Percentiles rank a stretch among this genome's conserved stretches.
Evolutionary conservation across 2,329 filamentous ascomycete genomes (phyloP).

Genomic region (Ceratocystis harringtonii): DNA sequence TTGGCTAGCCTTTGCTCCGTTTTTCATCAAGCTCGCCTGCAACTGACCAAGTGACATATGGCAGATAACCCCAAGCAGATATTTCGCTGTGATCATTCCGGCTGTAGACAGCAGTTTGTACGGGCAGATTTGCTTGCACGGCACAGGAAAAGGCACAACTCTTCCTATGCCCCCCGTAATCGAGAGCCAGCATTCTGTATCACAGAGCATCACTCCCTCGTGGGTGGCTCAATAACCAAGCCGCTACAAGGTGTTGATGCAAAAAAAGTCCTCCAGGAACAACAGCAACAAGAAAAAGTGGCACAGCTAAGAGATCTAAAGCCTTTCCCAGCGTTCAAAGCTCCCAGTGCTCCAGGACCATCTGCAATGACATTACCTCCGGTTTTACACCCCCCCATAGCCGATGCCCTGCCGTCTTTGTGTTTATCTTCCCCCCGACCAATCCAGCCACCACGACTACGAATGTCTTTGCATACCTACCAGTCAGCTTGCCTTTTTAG

Average conservation of each 20-base stretch:
- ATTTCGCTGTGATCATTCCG: conserved; percentile 59
- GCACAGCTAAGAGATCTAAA: too few species aligned
- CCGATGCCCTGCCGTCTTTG: background rate
- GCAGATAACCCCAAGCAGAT: conserved; percentile 62
- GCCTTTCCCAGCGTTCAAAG: too few species aligned
- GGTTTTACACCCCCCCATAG: background rate
- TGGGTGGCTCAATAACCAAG: too few species aligned
- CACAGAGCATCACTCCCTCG: background rate
- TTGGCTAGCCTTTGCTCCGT: conserved; percentile 5
- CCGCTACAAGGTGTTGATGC: background rate
- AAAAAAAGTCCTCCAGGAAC: background rate
- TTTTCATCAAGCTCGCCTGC: conserved; percentile 16
- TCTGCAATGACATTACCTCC: background rate
- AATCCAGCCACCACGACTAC: background rate
- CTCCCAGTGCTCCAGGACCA: too few species aligned
- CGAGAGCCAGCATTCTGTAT: conserved; percentile 26
- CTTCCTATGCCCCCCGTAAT: conserved; percentile 37
- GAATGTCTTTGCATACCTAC: background rate
- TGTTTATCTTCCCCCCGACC: background rate
- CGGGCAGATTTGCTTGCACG: conserved; percentile 60
- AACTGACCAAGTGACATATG: background rate
- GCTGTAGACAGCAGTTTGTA: conserved; percentile 63
- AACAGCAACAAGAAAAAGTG: background rate
- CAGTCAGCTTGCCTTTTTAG: background rate
- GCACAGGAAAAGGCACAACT: conserved; percentile 50